A percentile compares a stretch with the other conserved stretches of the same genome.
These are phyloP conservation scores for Myrica gale DNA, from an alignment of 306 rosid species.

Conservation along the genomic window DNA sequence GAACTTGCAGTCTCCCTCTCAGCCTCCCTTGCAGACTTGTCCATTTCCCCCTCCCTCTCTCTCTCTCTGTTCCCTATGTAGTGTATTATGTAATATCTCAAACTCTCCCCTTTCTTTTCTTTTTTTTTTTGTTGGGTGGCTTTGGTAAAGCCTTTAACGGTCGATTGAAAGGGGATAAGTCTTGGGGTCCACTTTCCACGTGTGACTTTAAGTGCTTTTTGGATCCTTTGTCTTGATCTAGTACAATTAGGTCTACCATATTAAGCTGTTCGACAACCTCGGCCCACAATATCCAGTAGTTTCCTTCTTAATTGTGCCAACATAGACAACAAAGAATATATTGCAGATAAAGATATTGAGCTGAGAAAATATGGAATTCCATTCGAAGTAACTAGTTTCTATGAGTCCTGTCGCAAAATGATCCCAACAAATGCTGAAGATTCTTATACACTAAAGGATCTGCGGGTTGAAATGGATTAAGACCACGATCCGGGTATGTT, in stretches of 20 bases:
- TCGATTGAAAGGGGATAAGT: slow-evolving; percentile 34
- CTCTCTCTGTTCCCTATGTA: slow-evolving; percentile 30
- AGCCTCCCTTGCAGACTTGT: slow-evolving; percentile 56
- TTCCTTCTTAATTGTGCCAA: neutral
- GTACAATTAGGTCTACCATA: slow-evolving; percentile 17
- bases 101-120: neutral
- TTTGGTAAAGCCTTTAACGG: slow-evolving; percentile 43
- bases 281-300: neutral
- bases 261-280: neutral
- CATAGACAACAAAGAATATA: too few species aligned
- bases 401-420: too few species aligned
- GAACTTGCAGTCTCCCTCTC: slow-evolving; percentile 73
- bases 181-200: slow-evolving; percentile 33
- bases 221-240: slow-evolving; percentile 18
- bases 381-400: too few species aligned
- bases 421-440: neutral
- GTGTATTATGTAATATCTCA: slow-evolving; percentile 17
- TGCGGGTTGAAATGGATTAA: neutral
- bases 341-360: too few species aligned
- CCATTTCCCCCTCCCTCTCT: slow-evolving; percentile 26
- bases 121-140: neutral
- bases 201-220: slow-evolving; percentile 2
- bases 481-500: neutral
- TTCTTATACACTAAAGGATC: neutral
- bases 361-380: too few species aligned